phyloP scores from a whole-genome alignment of 345 rosid genomes.

The Microthlaspi erraticum region DNA sequence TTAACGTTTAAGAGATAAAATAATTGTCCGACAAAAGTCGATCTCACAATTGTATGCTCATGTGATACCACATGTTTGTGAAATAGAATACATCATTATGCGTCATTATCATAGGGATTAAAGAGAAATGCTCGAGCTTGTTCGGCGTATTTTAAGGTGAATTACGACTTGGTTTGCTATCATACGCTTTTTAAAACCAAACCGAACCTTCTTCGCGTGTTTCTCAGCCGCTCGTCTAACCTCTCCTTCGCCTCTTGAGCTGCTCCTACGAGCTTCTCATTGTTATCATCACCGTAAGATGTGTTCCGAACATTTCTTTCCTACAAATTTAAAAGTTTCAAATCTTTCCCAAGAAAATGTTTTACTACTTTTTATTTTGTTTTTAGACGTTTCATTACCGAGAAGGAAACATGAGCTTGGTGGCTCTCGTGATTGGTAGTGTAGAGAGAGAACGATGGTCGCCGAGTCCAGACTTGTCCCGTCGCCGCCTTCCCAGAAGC shows the following conservation, averaged over 20 bases:
- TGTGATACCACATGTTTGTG: conserved; percentile 43
- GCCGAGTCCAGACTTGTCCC: conserved; percentile 48
- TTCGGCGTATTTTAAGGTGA: conserved; percentile 34
- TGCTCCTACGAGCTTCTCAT: conserved; percentile 63
- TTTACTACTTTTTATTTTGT: background rate
- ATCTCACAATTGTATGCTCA: conserved; percentile 37
- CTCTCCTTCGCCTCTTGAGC: conserved; percentile 90
- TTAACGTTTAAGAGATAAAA: conserved; percentile 1
- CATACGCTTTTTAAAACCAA: conserved; percentile 29
- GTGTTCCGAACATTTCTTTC: conserved; percentile 48
- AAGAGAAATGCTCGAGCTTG: conserved; percentile 1
- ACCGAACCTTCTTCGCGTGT: conserved; percentile 47
- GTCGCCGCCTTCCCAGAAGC: conserved; percentile 16
- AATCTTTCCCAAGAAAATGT: background rate
- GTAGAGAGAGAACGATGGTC: conserved; percentile 65
- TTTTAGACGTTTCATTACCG: conserved; percentile 11
- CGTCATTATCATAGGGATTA: conserved; percentile 20
- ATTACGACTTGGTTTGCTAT: background rate
- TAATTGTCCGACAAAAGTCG: conserved; percentile 23
- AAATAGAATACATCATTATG: conserved; percentile 28
- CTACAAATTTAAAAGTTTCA: background rate
- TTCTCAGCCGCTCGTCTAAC: conserved; percentile 64
- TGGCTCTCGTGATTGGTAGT: conserved; percentile 56
- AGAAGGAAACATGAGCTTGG: conserved; percentile 40
- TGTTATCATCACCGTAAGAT: conserved; percentile 42